Percentiles rank a stretch among this genome's conserved stretches.
Evolutionary conservation across 148 eudicot genomes (phyloP).

Genomic region (Fagopyrum tataricum): DNA sequence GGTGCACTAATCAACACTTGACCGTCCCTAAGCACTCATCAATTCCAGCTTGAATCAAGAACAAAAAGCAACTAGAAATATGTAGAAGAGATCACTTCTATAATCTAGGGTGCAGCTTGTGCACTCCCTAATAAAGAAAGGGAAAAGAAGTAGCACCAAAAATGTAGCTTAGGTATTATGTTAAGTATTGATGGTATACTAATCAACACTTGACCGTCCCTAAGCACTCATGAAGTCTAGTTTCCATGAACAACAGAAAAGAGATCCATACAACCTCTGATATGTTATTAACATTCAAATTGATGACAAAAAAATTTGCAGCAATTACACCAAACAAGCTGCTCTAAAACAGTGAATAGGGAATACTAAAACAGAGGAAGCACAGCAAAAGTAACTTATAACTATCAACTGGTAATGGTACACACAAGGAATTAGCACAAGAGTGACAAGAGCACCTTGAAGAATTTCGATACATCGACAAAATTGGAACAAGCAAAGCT

Average conservation of each 20-base stretch:
- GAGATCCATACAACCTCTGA: background rate
- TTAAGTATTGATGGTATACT: constrained; percentile 5
- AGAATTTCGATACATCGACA: background rate
- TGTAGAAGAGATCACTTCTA: too few relatives aligned
- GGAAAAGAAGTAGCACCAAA: too few relatives aligned
- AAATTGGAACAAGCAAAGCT: background rate
- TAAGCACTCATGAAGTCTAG: constrained; percentile 14
- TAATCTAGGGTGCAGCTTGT: too few relatives aligned
- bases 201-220: constrained; percentile 35
- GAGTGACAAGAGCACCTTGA: constrained; percentile 3
- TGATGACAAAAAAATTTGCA: background rate
- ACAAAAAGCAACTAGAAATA: too few relatives aligned
- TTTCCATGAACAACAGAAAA: background rate
- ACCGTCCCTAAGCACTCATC: too few relatives aligned
- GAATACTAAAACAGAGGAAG: background rate
- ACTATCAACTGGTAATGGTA: background rate
- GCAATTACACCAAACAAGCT: background rate
- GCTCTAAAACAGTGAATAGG: background rate
- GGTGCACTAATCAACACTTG: too few relatives aligned
- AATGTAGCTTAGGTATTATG: constrained; percentile 5
- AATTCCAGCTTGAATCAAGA: too few relatives aligned
- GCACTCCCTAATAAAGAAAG: too few relatives aligned
- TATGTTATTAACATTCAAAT: background rate
- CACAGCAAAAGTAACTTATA: background rate
- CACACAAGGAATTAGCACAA: constrained; percentile 13